These are phyloP conservation scores for Alternaria viburni DNA, from an alignment of 2,329 filamentous ascomycete genomes.

Conservation along the genomic window DNA sequence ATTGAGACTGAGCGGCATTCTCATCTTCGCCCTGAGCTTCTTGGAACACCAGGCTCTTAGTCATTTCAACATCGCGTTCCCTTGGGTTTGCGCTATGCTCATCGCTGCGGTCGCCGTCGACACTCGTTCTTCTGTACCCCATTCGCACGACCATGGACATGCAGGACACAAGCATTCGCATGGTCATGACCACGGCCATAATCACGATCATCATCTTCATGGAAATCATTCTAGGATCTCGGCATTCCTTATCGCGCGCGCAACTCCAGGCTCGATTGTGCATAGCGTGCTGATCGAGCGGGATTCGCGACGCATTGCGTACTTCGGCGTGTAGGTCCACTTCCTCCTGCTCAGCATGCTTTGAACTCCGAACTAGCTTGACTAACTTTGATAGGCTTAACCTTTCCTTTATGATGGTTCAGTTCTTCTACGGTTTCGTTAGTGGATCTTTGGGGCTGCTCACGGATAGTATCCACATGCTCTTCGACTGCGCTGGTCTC, in stretches of 20 bases:
- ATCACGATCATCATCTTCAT: slow-evolving; percentile 47
- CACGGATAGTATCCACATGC: slow-evolving; percentile 98
- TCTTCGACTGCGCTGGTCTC: slow-evolving; percentile 95
- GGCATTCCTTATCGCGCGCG: slow-evolving; percentile 71
- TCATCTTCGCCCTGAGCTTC: slow-evolving; percentile 30
- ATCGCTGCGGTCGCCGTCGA: slow-evolving; percentile 52
- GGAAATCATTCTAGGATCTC: slow-evolving; percentile 72
- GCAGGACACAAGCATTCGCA: slow-evolving; percentile 37
- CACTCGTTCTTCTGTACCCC: slow-evolving; percentile 35
- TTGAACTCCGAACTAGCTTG: no score
- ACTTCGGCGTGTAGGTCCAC: slow-evolving; percentile 82
- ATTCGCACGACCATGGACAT: slow-evolving; percentile 40
- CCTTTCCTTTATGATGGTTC: slow-evolving; percentile 91
- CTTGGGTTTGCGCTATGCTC: slow-evolving; percentile 37
- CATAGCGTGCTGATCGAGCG: slow-evolving; percentile 88
- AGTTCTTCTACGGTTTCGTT: slow-evolving; percentile 90
- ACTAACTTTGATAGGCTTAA: slow-evolving; percentile 69
- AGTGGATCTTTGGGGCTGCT: slow-evolving; percentile 94
- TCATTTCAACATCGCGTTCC: slow-evolving; percentile 21
- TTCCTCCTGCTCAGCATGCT: neutral
- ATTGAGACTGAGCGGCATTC: slow-evolving; percentile 36
- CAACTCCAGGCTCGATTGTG: slow-evolving; percentile 75
- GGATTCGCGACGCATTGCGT: slow-evolving; percentile 93
- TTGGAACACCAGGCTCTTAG: slow-evolving; percentile 28
- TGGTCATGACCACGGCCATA: slow-evolving; percentile 28